Evolutionary conservation across 1,139 yeast genomes (phyloP).

Genomic region (Candida labiduridarum): DNA sequence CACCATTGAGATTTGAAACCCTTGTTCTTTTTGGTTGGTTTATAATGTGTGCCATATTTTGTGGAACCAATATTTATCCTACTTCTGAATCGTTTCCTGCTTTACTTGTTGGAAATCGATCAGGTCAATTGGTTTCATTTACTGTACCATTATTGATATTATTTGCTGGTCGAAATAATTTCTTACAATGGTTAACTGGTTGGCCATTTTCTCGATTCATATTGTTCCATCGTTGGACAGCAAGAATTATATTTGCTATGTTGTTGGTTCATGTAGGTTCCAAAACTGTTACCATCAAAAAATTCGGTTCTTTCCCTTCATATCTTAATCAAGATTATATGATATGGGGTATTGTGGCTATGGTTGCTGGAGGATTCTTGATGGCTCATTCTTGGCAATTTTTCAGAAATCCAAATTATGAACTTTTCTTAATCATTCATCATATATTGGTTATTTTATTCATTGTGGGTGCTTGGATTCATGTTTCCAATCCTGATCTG

Average conservation of each 20-base stretch:
- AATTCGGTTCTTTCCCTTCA: slow-evolving; percentile 20
- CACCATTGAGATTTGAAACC: slow-evolving; percentile 28
- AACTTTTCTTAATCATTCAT: slow-evolving; percentile 57
- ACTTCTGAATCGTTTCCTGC: slow-evolving; percentile 15
- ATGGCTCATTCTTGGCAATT: slow-evolving; percentile 28
- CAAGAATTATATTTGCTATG: slow-evolving; percentile 20
- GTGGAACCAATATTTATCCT: slow-evolving; percentile 17
- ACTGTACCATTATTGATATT: slow-evolving; percentile 25
- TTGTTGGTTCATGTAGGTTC: slow-evolving; percentile 22
- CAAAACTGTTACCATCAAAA: slow-evolving; percentile 9
- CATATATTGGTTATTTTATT: slow-evolving; percentile 52
- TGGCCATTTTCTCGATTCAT: slow-evolving; percentile 23
- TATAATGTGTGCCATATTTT: slow-evolving; percentile 16
- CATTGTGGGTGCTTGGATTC: slow-evolving; percentile 56
- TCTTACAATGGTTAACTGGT: slow-evolving; percentile 29
- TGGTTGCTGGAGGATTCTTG: slow-evolving; percentile 38
- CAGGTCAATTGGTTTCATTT: slow-evolving; percentile 25
- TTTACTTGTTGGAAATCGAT: slow-evolving; percentile 25
- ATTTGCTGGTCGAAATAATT: slow-evolving; percentile 29
- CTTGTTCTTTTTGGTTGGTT: slow-evolving; percentile 16
- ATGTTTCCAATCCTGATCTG: slow-evolving; percentile 29
- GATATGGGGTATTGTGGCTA: slow-evolving; percentile 54
- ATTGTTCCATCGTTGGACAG: slow-evolving; percentile 26
- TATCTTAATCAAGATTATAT: slow-evolving; percentile 34
- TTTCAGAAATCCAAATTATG: slow-evolving; percentile 58